A percentile compares a stretch with the other conserved stretches of the same genome.
Evolutionary conservation across 2,329 filamentous ascomycete species (phyloP).

Genomic region (Stemphylium beticola): DNA sequence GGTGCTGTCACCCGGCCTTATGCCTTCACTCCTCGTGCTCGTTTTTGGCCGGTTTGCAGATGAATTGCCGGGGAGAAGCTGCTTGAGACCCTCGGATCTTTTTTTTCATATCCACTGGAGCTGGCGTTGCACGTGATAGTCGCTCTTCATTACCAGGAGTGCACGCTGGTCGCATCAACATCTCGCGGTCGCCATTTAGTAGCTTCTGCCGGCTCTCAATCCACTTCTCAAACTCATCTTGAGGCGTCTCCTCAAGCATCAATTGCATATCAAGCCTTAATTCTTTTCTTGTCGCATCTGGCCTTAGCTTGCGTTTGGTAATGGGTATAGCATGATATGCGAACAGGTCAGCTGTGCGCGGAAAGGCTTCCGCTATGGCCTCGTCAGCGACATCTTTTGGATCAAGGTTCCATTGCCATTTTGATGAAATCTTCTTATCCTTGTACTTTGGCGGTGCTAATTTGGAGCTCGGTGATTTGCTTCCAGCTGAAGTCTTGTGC

Average conservation of each 20-base stretch:
- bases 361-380: constrained; percentile 16
- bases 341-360: constrained; percentile 27
- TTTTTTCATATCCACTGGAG: constrained; percentile 6
- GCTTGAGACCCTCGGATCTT: no score
- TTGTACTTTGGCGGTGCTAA: neutral
- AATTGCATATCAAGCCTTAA: constrained; percentile 22
- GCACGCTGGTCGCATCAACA: constrained; percentile 19
- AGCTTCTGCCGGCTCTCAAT: constrained; percentile 24
- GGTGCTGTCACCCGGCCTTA: neutral
- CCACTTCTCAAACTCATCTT: constrained; percentile 23
- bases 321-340: constrained; percentile 34
- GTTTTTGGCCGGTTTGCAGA: neutral
- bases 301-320: constrained; percentile 14
- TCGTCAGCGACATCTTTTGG: neutral
- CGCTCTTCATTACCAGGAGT: neutral
- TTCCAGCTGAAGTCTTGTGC: neutral
- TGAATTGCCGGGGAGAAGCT: no score
- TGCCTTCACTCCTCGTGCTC: neutral
- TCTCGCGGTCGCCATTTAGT: constrained; percentile 22
- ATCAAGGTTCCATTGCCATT: constrained; percentile 33
- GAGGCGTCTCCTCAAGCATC: constrained; percentile 10
- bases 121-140: constrained; percentile 7
- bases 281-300: constrained; percentile 12
- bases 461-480: neutral
- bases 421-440: constrained; percentile 20